phyloP scores from a whole-genome alignment of 2,329 filamentous ascomycete genomes.

The Lasiodiplodia sp. region DNA sequence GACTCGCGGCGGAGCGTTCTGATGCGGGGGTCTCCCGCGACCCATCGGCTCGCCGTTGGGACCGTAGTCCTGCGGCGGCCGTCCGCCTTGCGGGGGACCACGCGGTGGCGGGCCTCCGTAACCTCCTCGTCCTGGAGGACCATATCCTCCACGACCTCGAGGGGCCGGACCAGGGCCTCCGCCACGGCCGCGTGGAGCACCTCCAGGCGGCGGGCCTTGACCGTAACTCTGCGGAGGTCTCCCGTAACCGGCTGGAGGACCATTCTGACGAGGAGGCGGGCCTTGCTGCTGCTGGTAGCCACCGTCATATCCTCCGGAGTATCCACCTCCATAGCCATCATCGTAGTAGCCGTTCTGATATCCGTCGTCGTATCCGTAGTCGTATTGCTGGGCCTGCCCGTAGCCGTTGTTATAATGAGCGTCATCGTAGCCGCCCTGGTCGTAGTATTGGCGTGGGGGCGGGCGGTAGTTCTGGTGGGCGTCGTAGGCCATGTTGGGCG shows the following conservation, averaged over 20 bases:
- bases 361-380: conserved; percentile 46
- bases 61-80: conserved; percentile 20
- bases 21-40: conserved; percentile 25
- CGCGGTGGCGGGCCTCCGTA: conserved; percentile 15
- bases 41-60: conserved; percentile 28
- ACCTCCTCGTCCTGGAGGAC: conserved; percentile 13
- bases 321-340: conserved; percentile 30
- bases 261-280: conserved; percentile 25
- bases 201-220: conserved; percentile 21
- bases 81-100: conserved; percentile 7
- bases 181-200: conserved; percentile 15
- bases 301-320: conserved; percentile 9
- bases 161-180: conserved; percentile 13
- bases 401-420: conserved; percentile 28
- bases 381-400: conserved; percentile 40
- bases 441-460: conserved; percentile 44
- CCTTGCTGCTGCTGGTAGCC: conserved; percentile 39
- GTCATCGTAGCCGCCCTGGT: conserved; percentile 39
- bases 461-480: conserved; percentile 45
- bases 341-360: conserved; percentile 42
- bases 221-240: conserved; percentile 31
- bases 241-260: conserved; percentile 35
- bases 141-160: conserved; percentile 20
- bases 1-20: conserved; percentile 27
- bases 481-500: conserved; percentile 49